These are phyloP conservation scores for Luzula sylvatica DNA, from an alignment of 176 grass and related monocot genomes.

Conservation along the genomic window DNA sequence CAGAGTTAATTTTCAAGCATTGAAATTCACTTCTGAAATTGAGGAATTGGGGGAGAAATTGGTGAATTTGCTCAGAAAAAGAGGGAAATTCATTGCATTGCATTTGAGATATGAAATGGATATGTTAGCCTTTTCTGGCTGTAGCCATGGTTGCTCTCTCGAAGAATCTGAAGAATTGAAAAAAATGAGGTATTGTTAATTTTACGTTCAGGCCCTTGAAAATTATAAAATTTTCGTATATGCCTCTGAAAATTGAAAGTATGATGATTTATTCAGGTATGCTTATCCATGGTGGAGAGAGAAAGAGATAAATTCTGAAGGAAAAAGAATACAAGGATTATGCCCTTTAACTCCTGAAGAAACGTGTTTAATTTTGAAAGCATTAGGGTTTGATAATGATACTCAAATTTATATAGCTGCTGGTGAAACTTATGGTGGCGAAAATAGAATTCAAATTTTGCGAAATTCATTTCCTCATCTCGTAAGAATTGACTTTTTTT, in stretches of 20 bases:
- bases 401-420: constrained; percentile 72
- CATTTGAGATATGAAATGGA: constrained; percentile 99
- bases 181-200: constrained; percentile 62
- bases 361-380: constrained; percentile 63
- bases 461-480: constrained; percentile 59
- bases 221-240: neutral
- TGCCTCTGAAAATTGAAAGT: constrained; percentile 5
- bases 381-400: constrained; percentile 53
- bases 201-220: neutral
- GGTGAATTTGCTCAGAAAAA: constrained; percentile 40
- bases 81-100: constrained; percentile 66
- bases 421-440: constrained; percentile 82
- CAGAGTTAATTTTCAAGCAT: constrained; percentile 71
- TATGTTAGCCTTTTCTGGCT: constrained; percentile 97
- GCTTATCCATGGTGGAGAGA: constrained; percentile 99
- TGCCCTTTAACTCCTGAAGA: constrained; percentile 94
- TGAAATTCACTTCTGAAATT: constrained; percentile 83
- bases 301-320: constrained; percentile 72
- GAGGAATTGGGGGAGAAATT: constrained; percentile 62
- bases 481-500: constrained; percentile 30
- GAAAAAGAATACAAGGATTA: constrained; percentile 74
- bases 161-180: constrained; percentile 82
- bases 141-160: constrained; percentile 65
- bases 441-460: constrained; percentile 57
- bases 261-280: constrained; percentile 39